Conservation (phyloP, 2,329 filamentous ascomycete species). For the Trichoderma afroharzianum region DNA sequence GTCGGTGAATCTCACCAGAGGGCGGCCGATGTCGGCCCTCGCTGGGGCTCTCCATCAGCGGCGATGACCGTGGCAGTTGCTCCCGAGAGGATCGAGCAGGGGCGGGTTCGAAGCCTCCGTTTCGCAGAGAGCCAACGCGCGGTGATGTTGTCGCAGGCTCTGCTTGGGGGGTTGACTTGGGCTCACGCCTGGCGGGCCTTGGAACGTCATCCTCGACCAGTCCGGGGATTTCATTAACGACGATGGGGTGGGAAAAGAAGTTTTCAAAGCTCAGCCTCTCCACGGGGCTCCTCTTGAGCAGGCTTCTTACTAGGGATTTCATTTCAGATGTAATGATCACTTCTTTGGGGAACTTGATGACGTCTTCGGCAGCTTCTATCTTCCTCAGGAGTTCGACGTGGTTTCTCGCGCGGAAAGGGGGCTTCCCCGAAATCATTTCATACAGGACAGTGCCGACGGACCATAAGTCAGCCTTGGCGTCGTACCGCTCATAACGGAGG, state of each 20-base stretch:
- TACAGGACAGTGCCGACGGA: conserved; percentile 93
- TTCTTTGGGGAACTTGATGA: conserved; percentile 77
- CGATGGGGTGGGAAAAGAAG: conserved; percentile 74
- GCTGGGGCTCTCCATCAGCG: conserved; percentile 41
- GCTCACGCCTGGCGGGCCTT: conserved; percentile 36
- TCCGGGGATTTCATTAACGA: conserved; percentile 73
- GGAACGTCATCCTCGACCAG: conserved; percentile 73
- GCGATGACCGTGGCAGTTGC: conserved; percentile 38
- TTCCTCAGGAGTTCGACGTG: conserved; percentile 90
- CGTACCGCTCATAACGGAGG: conserved; percentile 92
- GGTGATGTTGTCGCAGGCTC: conserved; percentile 29
- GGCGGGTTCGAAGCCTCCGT: conserved; percentile 35
- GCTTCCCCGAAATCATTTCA: conserved; percentile 88
- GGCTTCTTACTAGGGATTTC: conserved; percentile 72
- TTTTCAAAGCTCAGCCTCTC: conserved; percentile 82
- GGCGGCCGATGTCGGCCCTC: conserved; percentile 35
- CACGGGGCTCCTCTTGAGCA: conserved; percentile 81
- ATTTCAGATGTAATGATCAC: conserved; percentile 68
- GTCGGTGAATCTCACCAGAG: conserved; percentile 29
- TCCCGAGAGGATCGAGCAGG: conserved; percentile 42
- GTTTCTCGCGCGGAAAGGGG: conserved; percentile 88
- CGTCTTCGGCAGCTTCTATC: conserved; percentile 85
- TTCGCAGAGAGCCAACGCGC: conserved; percentile 30
- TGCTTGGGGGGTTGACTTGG: conserved; percentile 32
- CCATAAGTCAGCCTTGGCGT: conserved; percentile 95